Evolutionary conservation across 2,329 filamentous ascomycete species (phyloP).

Genomic region (Huntiella omanensis): DNA sequence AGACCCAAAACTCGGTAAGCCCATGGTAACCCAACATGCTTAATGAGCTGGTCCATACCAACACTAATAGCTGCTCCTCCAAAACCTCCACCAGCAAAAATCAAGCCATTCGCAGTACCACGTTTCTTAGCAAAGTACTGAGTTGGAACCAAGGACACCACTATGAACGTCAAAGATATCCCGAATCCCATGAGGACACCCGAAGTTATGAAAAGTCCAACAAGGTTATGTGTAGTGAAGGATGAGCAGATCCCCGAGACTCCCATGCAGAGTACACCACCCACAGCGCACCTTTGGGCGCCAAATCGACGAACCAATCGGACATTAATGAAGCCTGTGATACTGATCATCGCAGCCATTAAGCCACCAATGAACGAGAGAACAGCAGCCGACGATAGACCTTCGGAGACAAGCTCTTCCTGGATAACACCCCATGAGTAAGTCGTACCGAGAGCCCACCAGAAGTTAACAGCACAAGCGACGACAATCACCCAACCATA

Average conservation of each 20-base stretch:
- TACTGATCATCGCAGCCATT: conserved; percentile 28
- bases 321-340: conserved; percentile 32
- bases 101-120: conserved; percentile 35
- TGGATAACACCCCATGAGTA: conserved; percentile 45
- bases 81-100: conserved; percentile 34
- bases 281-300: conserved; percentile 24
- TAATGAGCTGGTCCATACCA: conserved; percentile 28
- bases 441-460: conserved; percentile 36
- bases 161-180: conserved; percentile 23
- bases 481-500: conserved; percentile 37
- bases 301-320: conserved; percentile 32
- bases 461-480: conserved; percentile 30
- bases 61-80: conserved; percentile 35
- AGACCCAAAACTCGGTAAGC: conserved; percentile 34
- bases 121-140: conserved; percentile 36
- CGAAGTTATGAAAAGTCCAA: conserved; percentile 19
- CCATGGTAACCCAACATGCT: conserved; percentile 28
- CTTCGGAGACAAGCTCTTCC: conserved; percentile 30
- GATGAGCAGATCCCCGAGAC: conserved; percentile 27
- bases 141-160: conserved; percentile 28
- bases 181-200: conserved; percentile 19
- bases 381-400: conserved; percentile 29
- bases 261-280: conserved; percentile 32
- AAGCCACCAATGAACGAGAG: conserved; percentile 41
- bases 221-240: conserved; percentile 19